phyloP scores from a whole-genome alignment of 2,329 filamentous ascomycete species.

The Cercospora brassicicola region DNA sequence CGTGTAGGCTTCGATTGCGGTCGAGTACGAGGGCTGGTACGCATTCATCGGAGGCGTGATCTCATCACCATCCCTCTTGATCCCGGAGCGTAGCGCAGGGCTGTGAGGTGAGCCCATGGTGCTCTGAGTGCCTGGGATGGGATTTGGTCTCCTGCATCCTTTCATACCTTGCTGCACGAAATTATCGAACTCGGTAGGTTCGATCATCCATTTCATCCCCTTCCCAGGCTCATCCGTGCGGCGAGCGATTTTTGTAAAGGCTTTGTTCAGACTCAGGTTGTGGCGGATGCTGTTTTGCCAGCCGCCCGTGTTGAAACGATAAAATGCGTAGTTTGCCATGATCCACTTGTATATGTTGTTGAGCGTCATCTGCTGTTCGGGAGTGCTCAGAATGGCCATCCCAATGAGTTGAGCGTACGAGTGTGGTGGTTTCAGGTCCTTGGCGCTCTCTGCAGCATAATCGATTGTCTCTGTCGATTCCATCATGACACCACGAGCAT shows the following conservation, averaged over 20 bases:
- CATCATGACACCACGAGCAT: slow-evolving; percentile 53
- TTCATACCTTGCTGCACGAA: slow-evolving; percentile 70
- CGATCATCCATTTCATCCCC: slow-evolving; percentile 98
- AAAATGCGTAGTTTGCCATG: slow-evolving; percentile 87
- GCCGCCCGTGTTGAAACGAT: slow-evolving; percentile 77
- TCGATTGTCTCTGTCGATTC: slow-evolving; percentile 63
- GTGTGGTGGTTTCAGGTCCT: slow-evolving; percentile 90
- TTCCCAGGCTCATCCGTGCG: slow-evolving; percentile 95
- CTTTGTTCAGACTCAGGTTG: slow-evolving; percentile 91
- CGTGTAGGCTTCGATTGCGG: slow-evolving; percentile 55
- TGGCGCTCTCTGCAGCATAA: slow-evolving; percentile 77
- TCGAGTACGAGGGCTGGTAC: slow-evolving; percentile 46
- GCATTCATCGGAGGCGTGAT: slow-evolving; percentile 48
- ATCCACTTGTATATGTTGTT: slow-evolving; percentile 94
- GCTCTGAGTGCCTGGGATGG: slow-evolving; percentile 40
- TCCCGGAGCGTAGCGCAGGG: slow-evolving; percentile 57
- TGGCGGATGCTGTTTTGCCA: slow-evolving; percentile 99
- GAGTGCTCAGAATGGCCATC: slow-evolving; percentile 85
- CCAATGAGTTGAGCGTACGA: slow-evolving; percentile 97
- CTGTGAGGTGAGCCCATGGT: slow-evolving; percentile 47
- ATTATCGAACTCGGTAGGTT: slow-evolving; percentile 78
- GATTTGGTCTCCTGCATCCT: slow-evolving; percentile 43
- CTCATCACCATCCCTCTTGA: slow-evolving; percentile 41
- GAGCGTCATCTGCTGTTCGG: slow-evolving; percentile 84
- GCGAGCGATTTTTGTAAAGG: slow-evolving; percentile 88